phyloP scores from a whole-genome alignment of 306 rosid genomes.

The Malus domestica region ASM211411v1 NC_041789.1:18141001-18141500 shows the following conservation, averaged over 20 bases:
- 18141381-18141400: neutral
- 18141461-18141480: neutral
- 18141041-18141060: slow-evolving; percentile 7
- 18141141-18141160: neutral
- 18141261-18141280: neutral
- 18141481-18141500: neutral
- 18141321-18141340: neutral
- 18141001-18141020: slow-evolving; percentile 35
- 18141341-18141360: neutral
- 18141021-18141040: slow-evolving; percentile 20
- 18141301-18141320: neutral
- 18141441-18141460: too few relatives aligned
- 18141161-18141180: neutral
- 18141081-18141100: slow-evolving; percentile 32
- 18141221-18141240: neutral
- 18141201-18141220: neutral
- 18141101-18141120: slow-evolving; percentile 11
- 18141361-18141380: neutral
- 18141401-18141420: neutral
- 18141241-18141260: neutral
- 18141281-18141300: neutral
- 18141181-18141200: neutral
- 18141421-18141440: neutral
- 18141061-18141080: slow-evolving; percentile 8
- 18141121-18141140: neutral